These are phyloP conservation scores for Globisporangium emineosum DNA, from an alignment of 352 stramenopile species.

Conservation along the genomic window DNA sequence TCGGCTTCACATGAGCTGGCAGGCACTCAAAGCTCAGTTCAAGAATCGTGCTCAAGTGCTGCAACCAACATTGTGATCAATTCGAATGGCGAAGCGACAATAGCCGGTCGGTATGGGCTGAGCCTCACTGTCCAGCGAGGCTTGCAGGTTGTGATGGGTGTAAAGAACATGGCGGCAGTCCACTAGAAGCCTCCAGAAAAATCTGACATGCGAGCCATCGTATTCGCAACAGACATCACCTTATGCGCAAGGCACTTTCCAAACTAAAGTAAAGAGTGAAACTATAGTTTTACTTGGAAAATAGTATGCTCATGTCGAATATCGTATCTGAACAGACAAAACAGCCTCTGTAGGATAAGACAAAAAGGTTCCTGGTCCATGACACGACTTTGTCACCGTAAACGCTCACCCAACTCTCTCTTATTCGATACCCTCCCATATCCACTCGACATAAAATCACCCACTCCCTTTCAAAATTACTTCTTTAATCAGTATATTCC, in stretches of 20 bases:
- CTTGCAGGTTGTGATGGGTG: background rate
- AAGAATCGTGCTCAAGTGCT: too few species aligned
- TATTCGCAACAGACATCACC: background rate
- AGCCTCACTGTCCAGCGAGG: background rate
- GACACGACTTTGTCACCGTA: conserved; percentile 14
- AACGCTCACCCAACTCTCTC: background rate
- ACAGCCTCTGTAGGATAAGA: background rate
- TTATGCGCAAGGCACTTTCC: background rate
- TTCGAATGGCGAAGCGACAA: background rate
- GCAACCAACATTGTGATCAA: background rate
- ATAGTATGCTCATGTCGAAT: background rate
- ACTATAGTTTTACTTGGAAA: background rate
- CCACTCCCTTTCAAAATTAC: background rate
- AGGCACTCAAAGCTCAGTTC: background rate
- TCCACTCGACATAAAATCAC: background rate
- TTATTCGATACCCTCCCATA: background rate
- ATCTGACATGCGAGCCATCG: background rate
- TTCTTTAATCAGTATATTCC: background rate
- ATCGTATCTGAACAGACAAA: background rate
- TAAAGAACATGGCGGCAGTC: background rate
- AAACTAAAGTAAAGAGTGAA: too few species aligned
- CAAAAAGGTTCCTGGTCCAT: background rate
- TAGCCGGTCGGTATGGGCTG: too few species aligned
- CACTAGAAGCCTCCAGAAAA: background rate
- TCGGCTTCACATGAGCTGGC: background rate